A percentile compares a stretch with the other conserved stretches of the same genome.
phyloP scores from a whole-genome alignment of 306 rosid genomes.

The Quercus ilex region DNA sequence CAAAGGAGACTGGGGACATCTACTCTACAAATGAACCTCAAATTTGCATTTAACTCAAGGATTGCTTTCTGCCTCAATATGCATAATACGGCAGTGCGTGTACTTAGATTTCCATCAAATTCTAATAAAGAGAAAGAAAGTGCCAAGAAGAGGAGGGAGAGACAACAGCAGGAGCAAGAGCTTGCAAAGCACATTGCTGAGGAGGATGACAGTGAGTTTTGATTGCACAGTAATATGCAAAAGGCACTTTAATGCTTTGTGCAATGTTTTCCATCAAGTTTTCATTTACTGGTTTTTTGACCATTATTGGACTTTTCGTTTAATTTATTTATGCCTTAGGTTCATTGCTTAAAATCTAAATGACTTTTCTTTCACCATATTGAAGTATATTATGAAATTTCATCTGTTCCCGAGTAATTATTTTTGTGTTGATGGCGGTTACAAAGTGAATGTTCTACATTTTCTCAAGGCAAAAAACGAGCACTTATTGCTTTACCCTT shows the following conservation, averaged over 20 bases:
- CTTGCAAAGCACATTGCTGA: conserved; percentile 58
- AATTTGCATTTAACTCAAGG: no score
- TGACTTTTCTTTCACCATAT: no score
- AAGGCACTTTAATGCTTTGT: background rate
- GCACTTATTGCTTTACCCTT: background rate
- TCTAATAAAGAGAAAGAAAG: conserved; percentile 56
- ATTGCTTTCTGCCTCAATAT: no score
- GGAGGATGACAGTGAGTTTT: conserved; percentile 57
- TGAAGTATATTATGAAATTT: no score
- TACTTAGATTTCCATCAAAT: conserved; percentile 37
- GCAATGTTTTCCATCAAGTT: background rate
- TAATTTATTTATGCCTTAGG: background rate
- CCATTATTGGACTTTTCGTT: background rate
- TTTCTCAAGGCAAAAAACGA: background rate
- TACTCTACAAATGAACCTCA: conserved; percentile 47
- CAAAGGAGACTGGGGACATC: no score
- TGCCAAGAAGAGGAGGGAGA: conserved; percentile 59
- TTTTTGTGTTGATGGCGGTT: background rate
- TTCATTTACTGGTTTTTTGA: conserved; percentile 4
- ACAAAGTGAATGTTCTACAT: background rate
- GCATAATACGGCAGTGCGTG: no score
- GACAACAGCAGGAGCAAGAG: conserved; percentile 63
- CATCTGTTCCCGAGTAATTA: no score
- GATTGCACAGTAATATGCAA: conserved; percentile 17
- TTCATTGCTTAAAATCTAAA: background rate